These are phyloP conservation scores for Pseudonitzschia pungens DNA, from an alignment of 108 stramenopile species.

Conservation along the genomic window DNA sequence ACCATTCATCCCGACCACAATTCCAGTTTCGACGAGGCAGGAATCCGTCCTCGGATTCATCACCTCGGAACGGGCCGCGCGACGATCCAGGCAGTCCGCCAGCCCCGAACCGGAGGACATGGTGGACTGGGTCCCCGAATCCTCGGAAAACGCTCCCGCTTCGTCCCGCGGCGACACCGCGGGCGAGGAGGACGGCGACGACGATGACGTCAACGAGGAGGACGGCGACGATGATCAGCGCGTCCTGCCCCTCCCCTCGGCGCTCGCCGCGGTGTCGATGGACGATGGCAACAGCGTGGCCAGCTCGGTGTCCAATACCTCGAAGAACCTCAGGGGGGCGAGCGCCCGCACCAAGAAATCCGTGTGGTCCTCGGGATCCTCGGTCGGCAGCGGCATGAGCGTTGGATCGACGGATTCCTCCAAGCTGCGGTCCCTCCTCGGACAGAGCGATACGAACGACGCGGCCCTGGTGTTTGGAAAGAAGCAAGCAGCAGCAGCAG, in stretches of 20 bases:
- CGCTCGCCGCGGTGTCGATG: neutral
- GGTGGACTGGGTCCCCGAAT: constrained; percentile 8
- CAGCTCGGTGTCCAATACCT: neutral
- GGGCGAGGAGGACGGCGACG: constrained; percentile 6
- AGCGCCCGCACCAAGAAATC: constrained; percentile 15
- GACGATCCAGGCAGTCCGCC: neutral
- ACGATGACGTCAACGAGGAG: constrained; percentile 6
- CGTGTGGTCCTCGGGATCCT: neutral
- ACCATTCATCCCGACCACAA: too few relatives aligned
- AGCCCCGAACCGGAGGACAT: neutral
- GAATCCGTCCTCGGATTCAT: neutral
- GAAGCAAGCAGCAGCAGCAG: neutral
- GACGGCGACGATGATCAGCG: neutral
- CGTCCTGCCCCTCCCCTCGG: constrained; percentile 13
- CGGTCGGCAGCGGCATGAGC: neutral
- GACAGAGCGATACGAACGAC: constrained; percentile 29
- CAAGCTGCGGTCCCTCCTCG: constrained; percentile 25
- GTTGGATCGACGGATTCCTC: constrained; percentile 25
- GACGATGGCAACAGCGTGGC: neutral
- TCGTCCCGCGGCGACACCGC: too few relatives aligned
- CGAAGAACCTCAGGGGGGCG: neutral
- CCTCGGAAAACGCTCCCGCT: too few relatives aligned
- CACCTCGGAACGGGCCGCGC: neutral
- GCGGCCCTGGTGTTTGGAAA: constrained; percentile 22
- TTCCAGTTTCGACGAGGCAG: neutral